These are phyloP conservation scores for Talaromyces sp. DNA, from an alignment of 2,329 filamentous ascomycete genomes.

Conservation along the genomic window DNA sequence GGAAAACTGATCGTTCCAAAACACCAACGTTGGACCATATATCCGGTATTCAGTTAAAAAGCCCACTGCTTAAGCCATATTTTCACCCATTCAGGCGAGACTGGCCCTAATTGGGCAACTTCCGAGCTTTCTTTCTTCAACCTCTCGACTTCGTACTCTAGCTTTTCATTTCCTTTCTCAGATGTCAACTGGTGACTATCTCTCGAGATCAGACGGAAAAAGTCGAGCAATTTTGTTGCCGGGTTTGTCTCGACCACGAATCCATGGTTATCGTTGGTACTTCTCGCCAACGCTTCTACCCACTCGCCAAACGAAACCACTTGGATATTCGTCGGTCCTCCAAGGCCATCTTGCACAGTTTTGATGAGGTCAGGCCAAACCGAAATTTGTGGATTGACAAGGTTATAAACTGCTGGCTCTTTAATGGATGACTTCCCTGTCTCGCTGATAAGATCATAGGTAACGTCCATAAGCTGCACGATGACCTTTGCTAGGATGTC, in stretches of 20 bases:
- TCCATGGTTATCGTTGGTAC: slow-evolving; percentile 7
- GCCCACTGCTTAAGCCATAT: slow-evolving; percentile 13
- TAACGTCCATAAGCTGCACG: slow-evolving; percentile 2
- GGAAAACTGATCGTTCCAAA: background rate
- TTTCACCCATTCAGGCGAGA: slow-evolving; percentile 10
- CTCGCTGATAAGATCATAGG: background rate
- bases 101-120: slow-evolving; percentile 2
- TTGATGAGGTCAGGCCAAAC: slow-evolving; percentile 5
- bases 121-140: slow-evolving; percentile 11
- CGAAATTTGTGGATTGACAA: slow-evolving; percentile 9
- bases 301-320: slow-evolving; percentile 6
- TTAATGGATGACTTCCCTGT: background rate
- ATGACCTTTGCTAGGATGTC: slow-evolving; percentile 10
- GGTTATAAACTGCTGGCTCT: slow-evolving; percentile 10
- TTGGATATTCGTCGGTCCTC: slow-evolving; percentile 4
- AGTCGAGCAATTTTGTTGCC: slow-evolving; percentile 10
- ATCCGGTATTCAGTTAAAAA: background rate
- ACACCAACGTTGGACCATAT: background rate
- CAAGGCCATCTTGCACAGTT: slow-evolving; percentile 5
- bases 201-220: slow-evolving; percentile 2
- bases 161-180: background rate
- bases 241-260: slow-evolving; percentile 10
- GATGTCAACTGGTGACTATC: background rate
- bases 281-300: slow-evolving; percentile 8
- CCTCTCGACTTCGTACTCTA: slow-evolving; percentile 5